Evolutionary conservation across 257 asterid genomes (phyloP), one percentile per base, ranked within the genome.

Genomic region (Plantago elongata): DNA sequence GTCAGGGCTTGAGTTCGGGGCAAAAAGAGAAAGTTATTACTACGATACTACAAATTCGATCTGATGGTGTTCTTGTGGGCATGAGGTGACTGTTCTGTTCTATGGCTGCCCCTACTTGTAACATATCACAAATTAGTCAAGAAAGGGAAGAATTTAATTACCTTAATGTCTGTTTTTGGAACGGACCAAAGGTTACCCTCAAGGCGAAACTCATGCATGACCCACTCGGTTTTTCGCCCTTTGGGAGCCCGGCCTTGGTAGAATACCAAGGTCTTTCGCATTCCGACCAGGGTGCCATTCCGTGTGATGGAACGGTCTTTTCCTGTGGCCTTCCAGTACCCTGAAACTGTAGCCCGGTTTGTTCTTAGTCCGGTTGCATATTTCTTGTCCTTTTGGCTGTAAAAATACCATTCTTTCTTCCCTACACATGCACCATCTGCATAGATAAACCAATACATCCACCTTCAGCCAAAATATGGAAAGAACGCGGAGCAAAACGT

Each of bases 181-280:
- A 57, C 71, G 69, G 81, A 66, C 61, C 65, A 49, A 60, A 49
- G 56, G 78, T 77, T 15, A 12, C 86, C 88, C 70, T 84, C 89
- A 0, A 85, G 80, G 12, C 98, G 91, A 54, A 85, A 90, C 54
- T 90, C 98, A 52, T 90, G 98, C 91, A 90, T 90, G 66, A 90
- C 95, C 98, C 98, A 90, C 0, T 85, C 91, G 7, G 82, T 83
- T 74, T 90, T 90, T 30, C 61, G 79, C 13, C 98, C 98, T 54
- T 83, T 88, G 7, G 98, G 98, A 8, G 98, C 98, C 66, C 98
- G 83, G 1, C 96, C 96, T 74, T 78, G 76, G 18, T 90, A 90
- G 71, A 90, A 90, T 13, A 90, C 98, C n/a, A 90, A 62, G 1
- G 98, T 90, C 70, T 90, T 90, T 42, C 98, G 78, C 98, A 88